Conservation (phyloP, 805 yeast genomes). For the Yarrowia osloensis region DNA sequence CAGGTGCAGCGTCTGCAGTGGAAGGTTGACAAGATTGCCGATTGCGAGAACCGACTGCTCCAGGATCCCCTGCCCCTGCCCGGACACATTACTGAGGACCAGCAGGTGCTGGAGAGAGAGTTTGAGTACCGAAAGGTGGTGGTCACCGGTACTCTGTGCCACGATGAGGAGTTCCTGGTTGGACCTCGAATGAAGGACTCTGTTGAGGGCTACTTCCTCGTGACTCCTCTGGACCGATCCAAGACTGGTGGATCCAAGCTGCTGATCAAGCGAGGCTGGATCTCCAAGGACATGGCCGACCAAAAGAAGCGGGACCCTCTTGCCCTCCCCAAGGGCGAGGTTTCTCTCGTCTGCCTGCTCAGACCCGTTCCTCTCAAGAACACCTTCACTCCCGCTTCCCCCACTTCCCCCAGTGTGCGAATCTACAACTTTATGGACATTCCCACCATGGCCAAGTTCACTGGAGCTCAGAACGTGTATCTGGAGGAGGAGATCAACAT, state of each 20-base stretch:
- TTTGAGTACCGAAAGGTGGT: constrained; percentile 81
- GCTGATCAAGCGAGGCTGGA: constrained; percentile 90
- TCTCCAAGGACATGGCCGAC: constrained; percentile 57
- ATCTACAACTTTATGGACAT: constrained; percentile 77
- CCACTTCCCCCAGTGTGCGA: constrained; percentile 57
- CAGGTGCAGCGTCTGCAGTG: constrained; percentile 81
- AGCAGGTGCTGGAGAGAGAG: constrained; percentile 54
- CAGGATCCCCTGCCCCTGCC: constrained; percentile 76
- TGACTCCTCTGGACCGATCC: constrained; percentile 74
- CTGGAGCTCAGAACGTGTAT: constrained; percentile 71
- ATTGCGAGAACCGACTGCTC: constrained; percentile 78
- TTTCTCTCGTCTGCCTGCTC: constrained; percentile 71
- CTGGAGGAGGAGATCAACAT: constrained; percentile 50
- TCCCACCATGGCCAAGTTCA: constrained; percentile 70
- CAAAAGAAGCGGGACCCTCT: constrained; percentile 61
- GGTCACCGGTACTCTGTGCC: constrained; percentile 77
- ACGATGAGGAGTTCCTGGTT: constrained; percentile 83
- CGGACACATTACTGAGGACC: constrained; percentile 50
- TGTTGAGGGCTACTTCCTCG: constrained; percentile 71
- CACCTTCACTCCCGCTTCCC: constrained; percentile 69
- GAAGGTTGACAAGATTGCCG: constrained; percentile 82
- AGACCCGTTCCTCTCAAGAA: constrained; percentile 67
- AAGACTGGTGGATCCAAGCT: constrained; percentile 64
- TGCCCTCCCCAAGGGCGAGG: constrained; percentile 71
- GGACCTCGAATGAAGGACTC: constrained; percentile 84